Evolutionary conservation across 352 stramenopile species (phyloP).

Genomic region (Pythium periplocum): DNA sequence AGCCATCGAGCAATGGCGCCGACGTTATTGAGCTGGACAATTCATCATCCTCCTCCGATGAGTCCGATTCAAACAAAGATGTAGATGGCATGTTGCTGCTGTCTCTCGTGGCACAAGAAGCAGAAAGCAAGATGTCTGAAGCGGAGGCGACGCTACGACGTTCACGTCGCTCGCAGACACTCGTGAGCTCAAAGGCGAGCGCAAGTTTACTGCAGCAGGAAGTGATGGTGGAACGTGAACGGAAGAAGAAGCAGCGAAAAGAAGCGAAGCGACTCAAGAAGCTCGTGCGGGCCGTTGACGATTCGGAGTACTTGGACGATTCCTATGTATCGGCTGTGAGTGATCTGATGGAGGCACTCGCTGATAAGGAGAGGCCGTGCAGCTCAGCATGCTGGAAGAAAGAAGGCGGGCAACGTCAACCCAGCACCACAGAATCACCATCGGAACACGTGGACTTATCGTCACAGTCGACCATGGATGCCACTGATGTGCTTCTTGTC

Average conservation of each 20-base stretch:
- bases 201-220: slow-evolving; percentile 57
- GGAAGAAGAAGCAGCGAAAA: slow-evolving; percentile 28
- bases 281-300: slow-evolving; percentile 37
- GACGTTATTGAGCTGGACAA: slow-evolving; percentile 23
- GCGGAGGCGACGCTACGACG: slow-evolving; percentile 28
- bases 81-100: background rate
- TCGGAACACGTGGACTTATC: background rate
- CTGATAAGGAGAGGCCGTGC: slow-evolving; percentile 23
- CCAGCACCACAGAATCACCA: background rate
- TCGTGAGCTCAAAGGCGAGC: slow-evolving; percentile 51
- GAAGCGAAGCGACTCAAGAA: slow-evolving; percentile 29
- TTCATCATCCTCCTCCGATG: slow-evolving; percentile 20
- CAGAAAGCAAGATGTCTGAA: slow-evolving; percentile 11
- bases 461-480: background rate
- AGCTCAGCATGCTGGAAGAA: slow-evolving; percentile 36
- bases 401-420: background rate
- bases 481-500: slow-evolving; percentile 8
- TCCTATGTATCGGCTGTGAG: slow-evolving; percentile 41
- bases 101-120: background rate
- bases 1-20: slow-evolving; percentile 4
- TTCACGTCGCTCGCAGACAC: slow-evolving; percentile 57
- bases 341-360: slow-evolving; percentile 13
- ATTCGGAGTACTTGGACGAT: slow-evolving; percentile 70
- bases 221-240: slow-evolving; percentile 46
- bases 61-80: background rate